Evolutionary conservation across 306 rosid species (phyloP).

Genomic region (Heteromeles arbutifolia): DNA sequence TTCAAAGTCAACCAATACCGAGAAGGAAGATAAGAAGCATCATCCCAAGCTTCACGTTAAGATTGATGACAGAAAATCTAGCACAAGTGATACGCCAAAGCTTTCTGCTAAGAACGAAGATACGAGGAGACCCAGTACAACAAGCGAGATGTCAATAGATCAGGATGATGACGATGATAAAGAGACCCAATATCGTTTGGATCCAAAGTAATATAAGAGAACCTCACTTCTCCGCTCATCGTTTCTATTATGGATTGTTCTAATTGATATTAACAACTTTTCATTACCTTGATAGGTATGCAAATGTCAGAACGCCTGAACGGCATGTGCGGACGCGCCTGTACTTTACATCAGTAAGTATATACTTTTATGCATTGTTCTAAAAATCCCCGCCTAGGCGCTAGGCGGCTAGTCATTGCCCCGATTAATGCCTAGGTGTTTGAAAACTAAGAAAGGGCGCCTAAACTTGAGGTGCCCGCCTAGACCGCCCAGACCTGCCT

Average conservation of each 20-base stretch:
- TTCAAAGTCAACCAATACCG: conserved; percentile 25
- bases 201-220: conserved; percentile 61
- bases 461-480: too few species aligned
- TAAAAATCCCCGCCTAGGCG: too few species aligned
- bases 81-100: conserved; percentile 32
- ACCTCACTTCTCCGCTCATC: background rate
- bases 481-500: too few species aligned
- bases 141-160: conserved; percentile 56
- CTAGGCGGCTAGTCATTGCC: too few species aligned
- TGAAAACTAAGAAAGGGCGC: too few species aligned
- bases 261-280: conserved; percentile 3
- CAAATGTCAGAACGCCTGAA: conserved; percentile 93
- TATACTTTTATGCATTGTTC: background rate
- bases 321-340: conserved; percentile 97
- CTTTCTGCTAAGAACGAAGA: conserved; percentile 58
- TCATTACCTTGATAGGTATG: conserved; percentile 59
- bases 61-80: conserved; percentile 59
- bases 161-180: conserved; percentile 93
- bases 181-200: conserved; percentile 94
- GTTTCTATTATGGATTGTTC: background rate
- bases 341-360: conserved; percentile 93
- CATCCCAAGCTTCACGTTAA: conserved; percentile 39
- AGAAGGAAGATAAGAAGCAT: conserved; percentile 54
- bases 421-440: too few species aligned
- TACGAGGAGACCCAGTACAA: conserved; percentile 32